Conservation (phyloP, 768 basidiomycete species). For the Sistotremastrum suecicum region DNA sequence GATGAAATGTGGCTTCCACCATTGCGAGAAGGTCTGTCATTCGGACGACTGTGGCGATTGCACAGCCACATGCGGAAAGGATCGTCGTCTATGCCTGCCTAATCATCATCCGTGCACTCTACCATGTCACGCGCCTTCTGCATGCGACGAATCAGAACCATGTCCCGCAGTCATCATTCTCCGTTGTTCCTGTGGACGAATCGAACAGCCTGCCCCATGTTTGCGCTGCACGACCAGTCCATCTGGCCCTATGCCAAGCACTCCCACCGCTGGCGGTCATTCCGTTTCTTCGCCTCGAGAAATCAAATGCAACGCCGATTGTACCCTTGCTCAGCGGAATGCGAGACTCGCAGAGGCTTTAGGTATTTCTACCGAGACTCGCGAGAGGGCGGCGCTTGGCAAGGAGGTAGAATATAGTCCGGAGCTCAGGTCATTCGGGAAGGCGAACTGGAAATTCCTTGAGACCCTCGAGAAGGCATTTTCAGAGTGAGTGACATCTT, state of each 20-base stretch:
- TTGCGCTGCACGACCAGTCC: constrained; percentile 24
- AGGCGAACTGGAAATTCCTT: constrained; percentile 52
- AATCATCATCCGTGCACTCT: constrained; percentile 60
- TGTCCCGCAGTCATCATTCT: constrained; percentile 57
- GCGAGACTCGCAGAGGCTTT: constrained; percentile 81
- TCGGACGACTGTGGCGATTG: constrained; percentile 69
- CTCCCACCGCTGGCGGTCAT: constrained; percentile 30
- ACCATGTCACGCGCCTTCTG: constrained; percentile 79
- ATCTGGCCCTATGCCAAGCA: constrained; percentile 12
- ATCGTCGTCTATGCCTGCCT: constrained; percentile 29
- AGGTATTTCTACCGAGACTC: constrained; percentile 51
- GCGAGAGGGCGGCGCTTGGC: constrained; percentile 21
- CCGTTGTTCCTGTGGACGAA: constrained; percentile 71
- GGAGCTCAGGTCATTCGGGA: constrained; percentile 49
- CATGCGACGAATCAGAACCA: constrained; percentile 68
- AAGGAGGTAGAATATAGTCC: constrained; percentile 38
- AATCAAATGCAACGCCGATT: constrained; percentile 73
- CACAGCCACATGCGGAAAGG: constrained; percentile 57
- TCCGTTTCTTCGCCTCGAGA: constrained; percentile 18
- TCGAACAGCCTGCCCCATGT: constrained; percentile 62
- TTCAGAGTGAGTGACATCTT: constrained; percentile 58
- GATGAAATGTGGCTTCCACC: constrained; percentile 79
- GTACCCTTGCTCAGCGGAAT: constrained; percentile 74
- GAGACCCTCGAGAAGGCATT: constrained; percentile 68
- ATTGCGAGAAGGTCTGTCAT: constrained; percentile 75